Evolutionary conservation across 2,329 filamentous ascomycete genomes (phyloP).

Genomic region (Aspergillus versicolor): DNA sequence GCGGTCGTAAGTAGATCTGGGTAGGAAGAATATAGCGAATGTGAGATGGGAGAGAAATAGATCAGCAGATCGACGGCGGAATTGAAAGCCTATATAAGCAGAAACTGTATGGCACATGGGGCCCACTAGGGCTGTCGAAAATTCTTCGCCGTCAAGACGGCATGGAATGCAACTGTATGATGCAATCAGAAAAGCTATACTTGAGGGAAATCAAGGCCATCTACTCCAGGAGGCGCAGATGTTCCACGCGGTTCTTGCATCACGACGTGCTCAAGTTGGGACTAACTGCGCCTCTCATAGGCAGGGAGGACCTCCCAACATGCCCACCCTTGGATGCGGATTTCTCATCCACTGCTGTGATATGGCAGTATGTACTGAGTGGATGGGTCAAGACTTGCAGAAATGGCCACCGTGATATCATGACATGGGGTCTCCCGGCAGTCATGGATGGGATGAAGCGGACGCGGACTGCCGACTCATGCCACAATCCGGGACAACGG

Average conservation of each 20-base stretch:
- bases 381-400: slow-evolving; percentile 4
- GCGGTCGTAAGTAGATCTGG: not conserved
- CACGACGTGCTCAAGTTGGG: slow-evolving; percentile 12
- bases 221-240: slow-evolving; percentile 4
- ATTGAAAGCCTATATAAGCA: not conserved
- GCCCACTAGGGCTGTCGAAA: not conserved
- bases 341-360: slow-evolving; percentile 4
- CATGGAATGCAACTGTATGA: slow-evolving; percentile 21
- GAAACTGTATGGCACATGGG: slow-evolving; percentile 9
- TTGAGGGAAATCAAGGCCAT: not conserved
- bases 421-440: not conserved
- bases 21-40: not conserved
- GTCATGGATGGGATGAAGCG: not conserved
- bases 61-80: not conserved
- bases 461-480: slow-evolving; percentile 12
- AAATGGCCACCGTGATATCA: slow-evolving; percentile 19
- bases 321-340: slow-evolving; percentile 7
- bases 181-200: slow-evolving; percentile 15
- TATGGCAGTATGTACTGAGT: not conserved
- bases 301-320: not conserved
- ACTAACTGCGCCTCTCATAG: slow-evolving; percentile 5
- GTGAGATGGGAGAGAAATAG: not conserved
- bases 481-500: not conserved
- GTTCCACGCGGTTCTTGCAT: slow-evolving; percentile 17
- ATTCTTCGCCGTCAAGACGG: not conserved